Evolutionary conservation across 2,329 filamentous ascomycete genomes (phyloP).

Genomic region (Amauroascus niger): DNA sequence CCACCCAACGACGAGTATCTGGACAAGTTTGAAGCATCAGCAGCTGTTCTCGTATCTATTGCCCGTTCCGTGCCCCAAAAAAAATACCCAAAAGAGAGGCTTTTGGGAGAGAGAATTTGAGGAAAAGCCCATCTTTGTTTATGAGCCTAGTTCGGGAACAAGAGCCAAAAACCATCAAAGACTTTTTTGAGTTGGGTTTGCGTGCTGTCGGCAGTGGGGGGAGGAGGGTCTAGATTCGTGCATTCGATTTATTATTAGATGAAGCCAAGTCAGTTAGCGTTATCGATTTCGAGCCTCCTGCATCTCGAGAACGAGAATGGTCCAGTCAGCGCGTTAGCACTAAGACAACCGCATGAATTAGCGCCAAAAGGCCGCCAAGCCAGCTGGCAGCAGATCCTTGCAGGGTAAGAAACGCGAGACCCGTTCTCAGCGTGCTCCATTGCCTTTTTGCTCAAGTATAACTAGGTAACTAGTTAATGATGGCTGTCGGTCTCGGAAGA

Average conservation of each 20-base stretch:
- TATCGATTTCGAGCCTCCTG: conserved; percentile 12
- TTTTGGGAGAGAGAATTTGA: conserved; percentile 8
- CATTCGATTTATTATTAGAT: conserved; percentile 6
- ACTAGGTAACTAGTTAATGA: too few relatives aligned
- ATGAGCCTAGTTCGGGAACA: conserved; percentile 8
- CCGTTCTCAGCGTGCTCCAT: not conserved
- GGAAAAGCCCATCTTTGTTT: not conserved
- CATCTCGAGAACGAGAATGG: conserved; percentile 8
- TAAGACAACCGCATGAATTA: conserved; percentile 10
- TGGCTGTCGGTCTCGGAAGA: not conserved
- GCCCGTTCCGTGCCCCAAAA: not conserved
- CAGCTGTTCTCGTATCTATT: not conserved
- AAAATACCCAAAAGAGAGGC: not conserved
- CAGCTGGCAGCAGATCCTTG: conserved; percentile 11
- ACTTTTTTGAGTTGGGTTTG: not conserved
- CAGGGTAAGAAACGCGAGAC: conserved; percentile 2
- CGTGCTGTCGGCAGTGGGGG: conserved; percentile 11
- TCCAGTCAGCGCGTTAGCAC: conserved; percentile 7
- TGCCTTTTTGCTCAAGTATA: not conserved
- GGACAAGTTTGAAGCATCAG: not conserved
- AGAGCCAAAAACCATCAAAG: conserved; percentile 4
- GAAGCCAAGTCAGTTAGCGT: conserved; percentile 10
- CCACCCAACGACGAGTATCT: not conserved
- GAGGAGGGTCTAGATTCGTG: conserved; percentile 13
- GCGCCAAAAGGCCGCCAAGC: conserved; percentile 7